Base-by-base conservation (phyloP, 768 basidiomycete species). In the Tricholoma hemisulphureum region DNA sequence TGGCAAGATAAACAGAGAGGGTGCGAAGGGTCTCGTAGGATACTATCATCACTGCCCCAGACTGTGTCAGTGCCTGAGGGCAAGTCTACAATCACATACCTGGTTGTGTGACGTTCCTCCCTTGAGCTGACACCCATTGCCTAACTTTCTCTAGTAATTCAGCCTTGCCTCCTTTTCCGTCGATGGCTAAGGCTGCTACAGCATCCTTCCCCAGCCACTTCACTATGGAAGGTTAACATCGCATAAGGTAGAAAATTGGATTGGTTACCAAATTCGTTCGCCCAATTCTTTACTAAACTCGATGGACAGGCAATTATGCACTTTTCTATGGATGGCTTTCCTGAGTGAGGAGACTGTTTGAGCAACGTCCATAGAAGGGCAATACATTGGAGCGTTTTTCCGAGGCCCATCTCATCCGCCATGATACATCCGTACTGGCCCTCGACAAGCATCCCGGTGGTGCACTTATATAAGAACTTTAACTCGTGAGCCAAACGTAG, bases 381-480 rank as follows among this genome's bases (percentile, higher is more conserved):
- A 60, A 99, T 98, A 69, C 97, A 98, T 69, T 99, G 97, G 14
- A 99, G 80, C 14, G 95, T 96, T 73, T 97, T 95, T 16, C 93
- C 96, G 13, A 98, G 84, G 65, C 96, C 96, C 96, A 99, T 99
- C 73, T 96, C 96, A 67, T 99, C 96, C 1, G 96, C 96, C 96
- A 99, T 98, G 71, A 99, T 99, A 67, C 96, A 98, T 0, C 92
- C 93, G 59, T 87, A 89, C 60, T 96, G 93, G 65, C 93, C 91
- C 45, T 93, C 88, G 34, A 90, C 91, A 56, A 95, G 73, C 86
- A 95, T 90, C 1, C 95, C 97, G 0, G 95, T 97, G 4, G 95
- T 88, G 72, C 95, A 97, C 72, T 85, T 87, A 74, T 96, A 99
- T 71, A 99, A 72, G 72, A 99, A 98, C 95, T 99, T 63, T 18